phyloP scores from a whole-genome alignment of 768 basidiomycete genomes.

The Boletus sensibilis region DNA sequence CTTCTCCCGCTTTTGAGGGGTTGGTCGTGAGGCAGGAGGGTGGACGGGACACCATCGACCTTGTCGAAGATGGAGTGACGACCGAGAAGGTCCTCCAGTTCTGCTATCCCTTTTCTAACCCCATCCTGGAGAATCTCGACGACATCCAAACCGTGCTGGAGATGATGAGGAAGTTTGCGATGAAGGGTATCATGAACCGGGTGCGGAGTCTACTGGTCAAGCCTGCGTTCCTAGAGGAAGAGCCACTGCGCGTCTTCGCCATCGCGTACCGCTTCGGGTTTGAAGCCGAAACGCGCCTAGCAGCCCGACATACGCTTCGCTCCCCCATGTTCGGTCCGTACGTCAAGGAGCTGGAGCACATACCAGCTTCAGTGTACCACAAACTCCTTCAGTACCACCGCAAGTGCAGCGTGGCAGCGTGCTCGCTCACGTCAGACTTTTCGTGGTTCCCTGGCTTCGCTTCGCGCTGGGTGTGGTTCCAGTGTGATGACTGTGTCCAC shows the following conservation, averaged over 20 bases:
- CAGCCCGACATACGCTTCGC: conserved; percentile 36
- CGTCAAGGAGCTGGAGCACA: conserved; percentile 37
- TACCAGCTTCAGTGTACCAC: conserved; percentile 38
- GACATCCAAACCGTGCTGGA: conserved; percentile 36
- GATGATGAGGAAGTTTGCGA: conserved; percentile 40
- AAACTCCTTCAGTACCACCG: conserved; percentile 38
- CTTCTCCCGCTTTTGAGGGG: conserved; percentile 29
- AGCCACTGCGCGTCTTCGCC: conserved; percentile 40
- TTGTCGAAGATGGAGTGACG: conserved; percentile 33
- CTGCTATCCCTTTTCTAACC: conserved; percentile 38
- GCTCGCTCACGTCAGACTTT: conserved; percentile 35
- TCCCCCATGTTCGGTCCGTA: conserved; percentile 36
- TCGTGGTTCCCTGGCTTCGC: conserved; percentile 38
- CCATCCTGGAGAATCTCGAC: conserved; percentile 33
- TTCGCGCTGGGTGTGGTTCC: conserved; percentile 40
- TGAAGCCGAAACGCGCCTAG: conserved; percentile 33
- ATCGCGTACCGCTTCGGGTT: conserved; percentile 39
- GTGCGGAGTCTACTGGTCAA: conserved; percentile 30
- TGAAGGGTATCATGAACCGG: conserved; percentile 32
- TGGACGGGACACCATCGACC: conserved; percentile 27
- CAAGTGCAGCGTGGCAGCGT: conserved; percentile 31
- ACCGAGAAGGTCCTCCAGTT: conserved; percentile 35
- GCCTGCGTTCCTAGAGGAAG: conserved; percentile 27
- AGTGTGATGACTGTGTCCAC: conserved; percentile 38
- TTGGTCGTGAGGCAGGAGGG: conserved; percentile 23